phyloP scores from a whole-genome alignment of 1,139 yeast genomes.

The Yamadazyma jaroonii region DNA sequence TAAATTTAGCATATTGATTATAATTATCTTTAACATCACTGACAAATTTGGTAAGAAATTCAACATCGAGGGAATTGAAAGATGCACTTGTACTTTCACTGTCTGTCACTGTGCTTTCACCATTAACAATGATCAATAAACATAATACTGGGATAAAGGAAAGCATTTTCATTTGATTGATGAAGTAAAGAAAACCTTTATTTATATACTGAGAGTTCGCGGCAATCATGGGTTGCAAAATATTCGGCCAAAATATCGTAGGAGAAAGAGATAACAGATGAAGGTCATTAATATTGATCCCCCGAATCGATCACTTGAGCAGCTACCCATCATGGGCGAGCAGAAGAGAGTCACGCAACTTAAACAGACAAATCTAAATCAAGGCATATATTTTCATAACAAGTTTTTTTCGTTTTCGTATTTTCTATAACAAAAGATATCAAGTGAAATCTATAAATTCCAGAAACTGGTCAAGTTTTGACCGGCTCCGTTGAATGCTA shows the following conservation, averaged over 20 bases:
- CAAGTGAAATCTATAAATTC: slow-evolving; percentile 22
- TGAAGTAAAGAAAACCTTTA: not conserved
- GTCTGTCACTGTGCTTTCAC: not conserved
- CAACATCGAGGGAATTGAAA: slow-evolving; percentile 15
- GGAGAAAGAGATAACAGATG: too few relatives aligned
- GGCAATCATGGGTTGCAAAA: slow-evolving; percentile 1
- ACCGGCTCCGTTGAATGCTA: slow-evolving; percentile 94
- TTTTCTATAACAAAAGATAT: not conserved
- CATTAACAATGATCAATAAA: not conserved
- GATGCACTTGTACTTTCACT: slow-evolving; percentile 2
- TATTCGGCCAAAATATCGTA: too few relatives aligned
- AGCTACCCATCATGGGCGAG: too few relatives aligned
- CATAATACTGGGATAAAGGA: not conserved
- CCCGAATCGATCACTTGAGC: too few relatives aligned
- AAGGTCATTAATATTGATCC: too few relatives aligned
- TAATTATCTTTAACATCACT: slow-evolving; percentile 22
- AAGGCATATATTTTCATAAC: too few relatives aligned
- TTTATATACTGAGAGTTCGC: not conserved
- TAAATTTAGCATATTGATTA: slow-evolving; percentile 21
- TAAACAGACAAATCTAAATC: not conserved
- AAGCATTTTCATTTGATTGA: too few relatives aligned
- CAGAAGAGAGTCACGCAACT: too few relatives aligned
- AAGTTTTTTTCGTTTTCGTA: too few relatives aligned
- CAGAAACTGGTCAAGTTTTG: slow-evolving; percentile 74
- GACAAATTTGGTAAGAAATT: slow-evolving; percentile 28